A percentile compares a stretch with the other conserved stretches of the same genome.
These are phyloP conservation scores for Aspergillus cejpii DNA, from an alignment of 2,329 filamentous ascomycete genomes.

Conservation along the genomic window DNA sequence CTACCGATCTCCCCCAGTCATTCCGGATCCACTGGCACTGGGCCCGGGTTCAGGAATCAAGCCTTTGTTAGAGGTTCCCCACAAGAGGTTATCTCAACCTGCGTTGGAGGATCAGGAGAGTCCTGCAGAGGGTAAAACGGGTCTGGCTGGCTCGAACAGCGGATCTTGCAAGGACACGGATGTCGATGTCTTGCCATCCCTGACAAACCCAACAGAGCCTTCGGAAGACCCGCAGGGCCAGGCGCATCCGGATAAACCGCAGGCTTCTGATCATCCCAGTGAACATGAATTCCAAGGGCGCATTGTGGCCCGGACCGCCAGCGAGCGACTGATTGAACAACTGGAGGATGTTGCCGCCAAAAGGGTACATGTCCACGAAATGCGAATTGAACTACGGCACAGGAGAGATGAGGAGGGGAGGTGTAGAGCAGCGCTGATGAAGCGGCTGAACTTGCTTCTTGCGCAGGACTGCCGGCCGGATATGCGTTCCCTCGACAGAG, in stretches of 20 bases:
- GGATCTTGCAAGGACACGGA: slow-evolving; percentile 4
- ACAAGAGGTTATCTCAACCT: not conserved
- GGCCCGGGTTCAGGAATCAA: not conserved
- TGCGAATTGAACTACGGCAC: slow-evolving; percentile 19
- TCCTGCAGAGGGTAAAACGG: not conserved
- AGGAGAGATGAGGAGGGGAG: slow-evolving; percentile 23
- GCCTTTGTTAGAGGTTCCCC: not conserved
- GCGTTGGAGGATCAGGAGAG: not conserved
- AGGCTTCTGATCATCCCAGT: not conserved
- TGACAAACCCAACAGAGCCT: slow-evolving; percentile 2
- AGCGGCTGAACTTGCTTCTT: slow-evolving; percentile 17
- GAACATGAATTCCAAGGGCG: not conserved
- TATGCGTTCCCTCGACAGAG: slow-evolving; percentile 4
- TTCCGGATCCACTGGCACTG: not conserved
- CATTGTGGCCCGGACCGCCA: not conserved
- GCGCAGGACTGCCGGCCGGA: slow-evolving; percentile 6
- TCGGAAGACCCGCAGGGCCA: slow-evolving; percentile 1
- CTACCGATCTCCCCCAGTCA: not conserved
- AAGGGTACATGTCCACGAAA: slow-evolving; percentile 17
- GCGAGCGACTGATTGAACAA: slow-evolving; percentile 9
- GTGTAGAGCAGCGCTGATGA: slow-evolving; percentile 17
- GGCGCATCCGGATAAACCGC: not conserved
- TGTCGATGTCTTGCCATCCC: not conserved
- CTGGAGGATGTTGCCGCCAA: slow-evolving; percentile 15
- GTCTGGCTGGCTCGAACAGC: not conserved